These are phyloP conservation scores for Gymnopilus junonius DNA, from an alignment of 768 basidiomycete species.

Conservation along the genomic window DNA sequence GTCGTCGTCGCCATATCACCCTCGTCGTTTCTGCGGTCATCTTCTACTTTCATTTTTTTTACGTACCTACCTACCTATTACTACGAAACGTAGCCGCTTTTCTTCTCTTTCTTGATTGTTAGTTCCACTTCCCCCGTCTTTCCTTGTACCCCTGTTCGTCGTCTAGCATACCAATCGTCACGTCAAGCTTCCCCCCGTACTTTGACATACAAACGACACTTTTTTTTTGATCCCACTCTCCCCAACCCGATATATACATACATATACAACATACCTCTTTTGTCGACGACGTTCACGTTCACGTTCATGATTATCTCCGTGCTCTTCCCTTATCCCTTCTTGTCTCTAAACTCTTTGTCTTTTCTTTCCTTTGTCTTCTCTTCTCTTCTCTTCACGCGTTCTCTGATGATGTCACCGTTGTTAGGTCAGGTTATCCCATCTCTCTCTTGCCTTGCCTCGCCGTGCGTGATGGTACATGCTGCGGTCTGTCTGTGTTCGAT, in stretches of 20 bases:
- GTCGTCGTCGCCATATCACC: not conserved
- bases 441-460: too few relatives aligned
- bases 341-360: too few relatives aligned
- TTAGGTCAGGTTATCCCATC: too few relatives aligned
- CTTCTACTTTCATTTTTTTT: not conserved
- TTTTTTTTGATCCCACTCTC: too few relatives aligned
- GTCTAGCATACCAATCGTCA: constrained; percentile 2
- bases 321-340: too few relatives aligned
- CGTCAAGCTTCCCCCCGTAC: not conserved
- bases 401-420: too few relatives aligned
- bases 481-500: too few relatives aligned
- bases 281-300: not conserved
- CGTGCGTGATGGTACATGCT: too few relatives aligned
- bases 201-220: not conserved
- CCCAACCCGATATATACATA: not conserved
- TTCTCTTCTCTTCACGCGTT: too few relatives aligned
- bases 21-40: not conserved
- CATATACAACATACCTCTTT: not conserved
- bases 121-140: not conserved
- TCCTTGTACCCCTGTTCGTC: not conserved
- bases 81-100: constrained; percentile 1
- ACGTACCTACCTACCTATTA: constrained; percentile 1
- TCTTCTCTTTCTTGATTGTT: not conserved
- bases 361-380: too few relatives aligned
- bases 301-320: too few relatives aligned